Conservation (phyloP, 495 filamentous ascomycete species). For the Cercophora scortea region DNA sequence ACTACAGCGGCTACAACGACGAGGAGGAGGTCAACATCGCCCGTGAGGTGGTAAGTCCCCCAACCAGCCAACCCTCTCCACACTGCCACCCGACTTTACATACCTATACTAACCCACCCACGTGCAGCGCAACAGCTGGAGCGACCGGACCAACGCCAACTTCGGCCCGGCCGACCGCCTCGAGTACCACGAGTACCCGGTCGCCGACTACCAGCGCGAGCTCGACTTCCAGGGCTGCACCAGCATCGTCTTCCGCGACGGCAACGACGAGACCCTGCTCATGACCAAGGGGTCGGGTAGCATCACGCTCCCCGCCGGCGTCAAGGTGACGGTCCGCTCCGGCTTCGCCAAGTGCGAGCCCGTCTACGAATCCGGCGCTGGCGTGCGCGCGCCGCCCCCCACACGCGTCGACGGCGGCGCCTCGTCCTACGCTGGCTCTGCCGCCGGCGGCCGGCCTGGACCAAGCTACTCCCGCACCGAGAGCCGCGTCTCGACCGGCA, state of each 20-base stretch:
- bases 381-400: constrained; percentile 14
- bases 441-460: too few species aligned
- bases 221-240: constrained; percentile 17
- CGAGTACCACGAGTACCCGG: constrained; percentile 4
- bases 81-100: neutral
- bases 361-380: neutral
- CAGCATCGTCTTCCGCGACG: constrained; percentile 14
- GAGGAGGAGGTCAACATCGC: neutral
- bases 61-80: neutral
- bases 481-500: neutral
- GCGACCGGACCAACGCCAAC: constrained; percentile 11
- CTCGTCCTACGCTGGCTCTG: constrained; percentile 12
- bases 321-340: constrained; percentile 12
- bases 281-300: constrained; percentile 14
- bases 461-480: constrained; percentile 1
- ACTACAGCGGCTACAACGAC: neutral
- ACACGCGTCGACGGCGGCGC: neutral
- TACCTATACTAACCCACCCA: neutral
- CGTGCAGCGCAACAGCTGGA: constrained; percentile 11
- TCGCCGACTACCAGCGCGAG: constrained; percentile 13
- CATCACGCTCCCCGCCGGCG: constrained; percentile 19
- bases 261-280: constrained; percentile 12
- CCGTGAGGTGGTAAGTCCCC: neutral
- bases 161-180: constrained; percentile 4
- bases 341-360: constrained; percentile 11